These are phyloP conservation scores for Pythium rishiriense DNA, from an alignment of 352 stramenopile species.

Conservation along the genomic window DNA sequence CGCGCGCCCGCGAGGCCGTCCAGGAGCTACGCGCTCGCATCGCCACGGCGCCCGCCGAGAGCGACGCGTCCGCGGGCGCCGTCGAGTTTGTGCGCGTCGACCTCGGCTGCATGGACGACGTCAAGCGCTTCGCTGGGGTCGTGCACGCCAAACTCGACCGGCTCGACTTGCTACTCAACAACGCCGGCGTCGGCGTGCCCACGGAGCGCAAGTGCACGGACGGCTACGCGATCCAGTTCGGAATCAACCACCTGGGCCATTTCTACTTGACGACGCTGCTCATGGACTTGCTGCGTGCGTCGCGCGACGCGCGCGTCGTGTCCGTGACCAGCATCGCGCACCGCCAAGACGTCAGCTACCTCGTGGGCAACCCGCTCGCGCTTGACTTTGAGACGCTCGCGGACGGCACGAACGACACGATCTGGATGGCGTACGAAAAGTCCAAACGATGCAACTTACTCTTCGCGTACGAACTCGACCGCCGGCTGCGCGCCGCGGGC, in stretches of 20 bases:
- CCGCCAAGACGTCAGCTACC: conserved; percentile 25
- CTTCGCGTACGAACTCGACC: conserved; percentile 53
- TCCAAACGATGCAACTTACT: conserved; percentile 57
- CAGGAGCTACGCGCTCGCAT: conserved; percentile 29
- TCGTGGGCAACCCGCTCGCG: conserved; percentile 2
- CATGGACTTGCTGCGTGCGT: conserved; percentile 32
- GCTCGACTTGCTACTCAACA: conserved; percentile 36
- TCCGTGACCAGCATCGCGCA: conserved; percentile 46
- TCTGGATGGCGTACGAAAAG: conserved; percentile 31
- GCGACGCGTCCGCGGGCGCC: neutral
- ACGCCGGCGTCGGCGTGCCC: conserved; percentile 31
- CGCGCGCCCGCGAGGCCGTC: conserved; percentile 30
- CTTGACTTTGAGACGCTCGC: conserved; percentile 34
- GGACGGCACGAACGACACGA: conserved; percentile 22
- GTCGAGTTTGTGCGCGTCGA: conserved; percentile 32
- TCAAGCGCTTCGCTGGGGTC: conserved; percentile 21
- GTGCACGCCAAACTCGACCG: conserved; percentile 27
- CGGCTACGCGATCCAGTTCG: conserved; percentile 44
- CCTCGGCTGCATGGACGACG: conserved; percentile 23
- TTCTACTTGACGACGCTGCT: conserved; percentile 52
- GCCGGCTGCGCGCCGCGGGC: conserved; percentile 30
- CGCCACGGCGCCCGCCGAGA: conserved; percentile 12
- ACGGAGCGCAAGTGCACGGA: conserved; percentile 14
- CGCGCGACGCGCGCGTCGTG: conserved; percentile 35
- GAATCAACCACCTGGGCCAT: conserved; percentile 52